Percentiles rank a stretch among this genome's conserved stretches.
Conservation (phyloP, 2,329 filamentous ascomycete species). For the Macrophomina tecta region DNA sequence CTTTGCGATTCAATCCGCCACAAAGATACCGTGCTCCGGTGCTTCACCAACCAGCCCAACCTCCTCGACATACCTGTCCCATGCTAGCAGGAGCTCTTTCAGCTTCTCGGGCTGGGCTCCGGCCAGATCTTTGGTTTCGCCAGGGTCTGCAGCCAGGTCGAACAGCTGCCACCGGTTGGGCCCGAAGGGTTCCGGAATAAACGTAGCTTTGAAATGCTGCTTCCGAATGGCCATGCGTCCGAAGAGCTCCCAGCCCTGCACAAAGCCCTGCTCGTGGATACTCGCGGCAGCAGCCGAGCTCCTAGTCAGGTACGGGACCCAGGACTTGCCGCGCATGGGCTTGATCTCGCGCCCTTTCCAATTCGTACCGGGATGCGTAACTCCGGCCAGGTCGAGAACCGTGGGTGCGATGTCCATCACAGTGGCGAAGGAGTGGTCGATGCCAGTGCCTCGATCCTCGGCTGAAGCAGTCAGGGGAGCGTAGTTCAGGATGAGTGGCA, state of each 20-base stretch:
- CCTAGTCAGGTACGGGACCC: conserved; percentile 37
- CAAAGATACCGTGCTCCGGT: conserved; percentile 9
- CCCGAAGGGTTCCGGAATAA: conserved; percentile 38
- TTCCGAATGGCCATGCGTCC: conserved; percentile 44
- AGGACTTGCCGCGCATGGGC: conserved; percentile 40
- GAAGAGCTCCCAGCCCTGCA: conserved; percentile 44
- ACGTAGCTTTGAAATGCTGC: conserved; percentile 45
- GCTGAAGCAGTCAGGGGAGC: conserved; percentile 29
- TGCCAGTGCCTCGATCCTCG: conserved; percentile 27
- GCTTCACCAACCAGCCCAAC: conserved; percentile 10
- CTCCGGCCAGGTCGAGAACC: conserved; percentile 43
- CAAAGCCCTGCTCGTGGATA: conserved; percentile 37
- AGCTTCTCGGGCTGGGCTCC: conserved; percentile 36
- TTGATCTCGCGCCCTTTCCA: conserved; percentile 41
- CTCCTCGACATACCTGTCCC: conserved; percentile 35
- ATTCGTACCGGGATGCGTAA: conserved; percentile 38
- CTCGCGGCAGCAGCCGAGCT: neutral
- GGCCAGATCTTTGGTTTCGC: conserved; percentile 41
- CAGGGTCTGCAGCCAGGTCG: conserved; percentile 40
- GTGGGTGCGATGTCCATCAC: conserved; percentile 49
- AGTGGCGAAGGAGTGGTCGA: conserved; percentile 43
- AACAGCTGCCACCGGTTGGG: conserved; percentile 45
- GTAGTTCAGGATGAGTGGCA: conserved; percentile 46
- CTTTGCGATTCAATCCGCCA: neutral
- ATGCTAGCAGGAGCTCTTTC: conserved; percentile 36